A percentile compares a stretch with the other conserved stretches of the same genome.
These are phyloP conservation scores for Ceratobasidium sp. DNA, from an alignment of 1,284 basidiomycete genomes.

Conservation along the genomic window DNA sequence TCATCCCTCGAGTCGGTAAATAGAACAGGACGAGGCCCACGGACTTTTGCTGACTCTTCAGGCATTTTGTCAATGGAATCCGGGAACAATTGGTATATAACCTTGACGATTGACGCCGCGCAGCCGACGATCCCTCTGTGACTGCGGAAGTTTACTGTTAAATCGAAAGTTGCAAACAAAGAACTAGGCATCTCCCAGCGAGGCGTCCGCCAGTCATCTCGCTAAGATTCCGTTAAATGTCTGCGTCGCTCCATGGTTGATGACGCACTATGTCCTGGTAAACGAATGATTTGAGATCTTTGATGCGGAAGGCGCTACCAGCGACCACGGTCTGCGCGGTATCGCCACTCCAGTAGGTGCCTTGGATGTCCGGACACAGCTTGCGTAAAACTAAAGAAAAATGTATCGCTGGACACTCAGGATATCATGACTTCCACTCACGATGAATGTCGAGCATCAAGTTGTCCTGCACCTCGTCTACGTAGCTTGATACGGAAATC, in stretches of 20 bases:
- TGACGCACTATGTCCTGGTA: constrained; percentile 35
- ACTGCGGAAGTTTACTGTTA: constrained; percentile 46
- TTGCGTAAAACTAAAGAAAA: constrained; percentile 46
- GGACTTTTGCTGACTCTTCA: constrained; percentile 27
- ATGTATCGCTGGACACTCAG: too few relatives aligned
- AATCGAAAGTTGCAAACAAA: constrained; percentile 38
- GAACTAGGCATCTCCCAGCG: not conserved
- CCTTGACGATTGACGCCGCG: constrained; percentile 38
- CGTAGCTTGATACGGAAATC: not conserved
- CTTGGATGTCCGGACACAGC: constrained; percentile 44
- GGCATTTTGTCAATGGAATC: constrained; percentile 44
- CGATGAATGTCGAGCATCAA: constrained; percentile 39
- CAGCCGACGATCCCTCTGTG: constrained; percentile 46
- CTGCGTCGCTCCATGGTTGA: not conserved
- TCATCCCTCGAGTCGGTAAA: not conserved
- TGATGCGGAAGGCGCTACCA: constrained; percentile 46
- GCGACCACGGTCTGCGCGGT: constrained; percentile 47
- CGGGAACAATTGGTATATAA: constrained; percentile 41
- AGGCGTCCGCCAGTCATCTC: not conserved
- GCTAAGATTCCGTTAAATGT: not conserved
- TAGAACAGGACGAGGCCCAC: constrained; percentile 29
- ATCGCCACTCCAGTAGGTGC: constrained; percentile 48
- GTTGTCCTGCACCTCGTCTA: constrained; percentile 24
- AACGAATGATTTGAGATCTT: constrained; percentile 45
- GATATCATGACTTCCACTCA: too few relatives aligned